Percentiles rank a stretch among this genome's conserved stretches.
phyloP scores from a whole-genome alignment of 2,329 filamentous ascomycete genomes.

The Venturia effusa region DNA sequence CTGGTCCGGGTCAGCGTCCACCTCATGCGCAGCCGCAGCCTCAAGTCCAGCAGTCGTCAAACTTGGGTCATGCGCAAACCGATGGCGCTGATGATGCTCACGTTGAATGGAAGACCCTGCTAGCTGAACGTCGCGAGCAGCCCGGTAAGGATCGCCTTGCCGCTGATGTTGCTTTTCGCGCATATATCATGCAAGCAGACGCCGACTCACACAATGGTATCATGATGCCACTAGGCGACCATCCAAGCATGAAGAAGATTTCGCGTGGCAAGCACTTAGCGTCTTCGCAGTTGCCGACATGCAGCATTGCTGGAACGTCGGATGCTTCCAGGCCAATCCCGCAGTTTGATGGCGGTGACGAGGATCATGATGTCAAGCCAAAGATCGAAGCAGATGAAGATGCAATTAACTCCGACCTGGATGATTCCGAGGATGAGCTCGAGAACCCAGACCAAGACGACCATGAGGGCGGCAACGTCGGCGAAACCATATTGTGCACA shows the following conservation, averaged over 20 bases:
- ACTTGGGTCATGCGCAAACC: conserved; percentile 44
- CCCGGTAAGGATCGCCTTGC: conserved; percentile 42
- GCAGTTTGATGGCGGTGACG: conserved; percentile 47
- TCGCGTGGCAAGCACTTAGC: neutral
- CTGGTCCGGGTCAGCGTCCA: conserved; percentile 16
- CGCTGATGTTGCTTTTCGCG: conserved; percentile 59
- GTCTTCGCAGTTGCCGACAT: conserved; percentile 11
- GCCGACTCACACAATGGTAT: conserved; percentile 64
- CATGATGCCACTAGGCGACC: conserved; percentile 59
- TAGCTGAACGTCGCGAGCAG: conserved; percentile 45
- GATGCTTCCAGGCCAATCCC: conserved; percentile 22
- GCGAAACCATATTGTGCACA: conserved; percentile 94
- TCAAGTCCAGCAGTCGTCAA: conserved; percentile 33
- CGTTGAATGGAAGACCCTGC: conserved; percentile 45
- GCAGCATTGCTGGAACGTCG: conserved; percentile 10
- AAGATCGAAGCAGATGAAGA: conserved; percentile 62
- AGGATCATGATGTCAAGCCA: conserved; percentile 37
- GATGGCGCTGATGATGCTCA: conserved; percentile 61
- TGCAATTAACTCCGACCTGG: conserved; percentile 95
- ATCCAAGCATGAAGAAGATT: conserved; percentile 29
- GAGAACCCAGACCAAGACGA: conserved; percentile 58
- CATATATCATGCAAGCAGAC: conserved; percentile 50
- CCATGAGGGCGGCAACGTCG: conserved; percentile 72
- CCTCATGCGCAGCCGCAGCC: conserved; percentile 22
- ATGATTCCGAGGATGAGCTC: conserved; percentile 80